Base-by-base conservation (phyloP, 148 eudicot genomes). In the Rhododendron henanense region DNA sequence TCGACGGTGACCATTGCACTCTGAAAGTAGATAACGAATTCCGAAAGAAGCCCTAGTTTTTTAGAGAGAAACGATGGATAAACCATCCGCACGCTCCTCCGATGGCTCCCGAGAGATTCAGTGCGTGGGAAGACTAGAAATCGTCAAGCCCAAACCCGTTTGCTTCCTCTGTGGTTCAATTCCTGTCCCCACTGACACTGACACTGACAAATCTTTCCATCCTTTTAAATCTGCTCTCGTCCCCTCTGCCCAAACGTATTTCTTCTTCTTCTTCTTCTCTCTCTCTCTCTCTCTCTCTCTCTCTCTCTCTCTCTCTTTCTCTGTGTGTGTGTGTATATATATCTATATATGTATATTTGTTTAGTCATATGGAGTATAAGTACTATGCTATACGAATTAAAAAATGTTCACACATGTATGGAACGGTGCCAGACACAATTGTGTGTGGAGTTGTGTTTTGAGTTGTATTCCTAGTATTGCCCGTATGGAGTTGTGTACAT, bases 91-190 rank as follows among this genome's bases (percentile, higher is more conserved):
- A 71, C 84, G 84, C 76, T 71, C 83, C 18, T 71, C 83, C 41
- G 69, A 33, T 16, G 79, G 79, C 35, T 88, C 93, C 28, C 63
- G 57, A 14, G 98, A 94, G 84, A 85, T 94, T n/a, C 93, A 92
- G 85, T 96, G 98, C 86, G 94, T 96, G 5, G 97, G 99, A 14
- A 87, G 85, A 39, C 87, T 96, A 85, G 95, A 96, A 87, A 92
- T 96, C 59, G 95, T 85, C 6, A 87, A 90, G 74, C 96, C 99
- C 6, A 93, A 93, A 90, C 94, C 97, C n/a, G 92, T 92, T 3
- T 95, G 97, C 41, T 95, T 95, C 85, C 94, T 96, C 25, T 95
- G 98, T 82, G 99, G 98, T 33, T 95, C 98, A 3, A 94, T 96
- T 63, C 98, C 97, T n/a, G 94, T 94, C 55, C 91, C 98, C 41